Conservation (phyloP, 495 filamentous ascomycete species). For the Aspergillus kassunensis region DNA sequence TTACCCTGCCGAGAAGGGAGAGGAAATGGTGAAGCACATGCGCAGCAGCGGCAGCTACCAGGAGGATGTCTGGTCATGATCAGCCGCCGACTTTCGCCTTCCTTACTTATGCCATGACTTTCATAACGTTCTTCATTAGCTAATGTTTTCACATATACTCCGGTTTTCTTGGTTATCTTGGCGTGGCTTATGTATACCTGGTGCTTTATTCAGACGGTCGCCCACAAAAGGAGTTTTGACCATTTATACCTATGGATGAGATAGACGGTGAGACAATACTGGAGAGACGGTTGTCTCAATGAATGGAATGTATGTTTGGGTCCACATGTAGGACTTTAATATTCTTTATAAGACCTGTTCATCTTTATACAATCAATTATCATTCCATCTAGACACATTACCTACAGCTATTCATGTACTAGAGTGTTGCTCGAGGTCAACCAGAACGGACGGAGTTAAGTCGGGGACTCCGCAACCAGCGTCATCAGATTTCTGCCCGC, state of each 20-base stretch:
- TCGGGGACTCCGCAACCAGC: constrained; percentile 6
- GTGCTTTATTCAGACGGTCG: constrained; percentile 14
- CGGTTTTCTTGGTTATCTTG: constrained; percentile 24
- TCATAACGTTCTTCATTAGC: constrained; percentile 24
- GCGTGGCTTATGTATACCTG: constrained; percentile 30
- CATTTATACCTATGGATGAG: constrained; percentile 9
- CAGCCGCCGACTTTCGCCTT: constrained; percentile 16
- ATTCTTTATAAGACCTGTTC: not conserved
- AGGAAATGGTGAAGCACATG: constrained; percentile 96
- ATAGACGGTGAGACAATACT: constrained; percentile 15
- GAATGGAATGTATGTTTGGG: constrained; percentile 4
- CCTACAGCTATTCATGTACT: too few species aligned
- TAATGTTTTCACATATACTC: constrained; percentile 37
- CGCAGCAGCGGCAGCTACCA: constrained; percentile 92
- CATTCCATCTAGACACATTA: too few species aligned
- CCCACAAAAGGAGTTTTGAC: constrained; percentile 1
- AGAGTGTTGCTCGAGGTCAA: too few species aligned
- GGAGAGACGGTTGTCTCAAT: constrained; percentile 2
- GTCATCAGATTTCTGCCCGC: constrained; percentile 9
- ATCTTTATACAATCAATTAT: too few species aligned
- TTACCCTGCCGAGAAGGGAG: constrained; percentile 75
- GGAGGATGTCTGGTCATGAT: constrained; percentile 90
- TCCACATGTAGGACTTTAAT: not conserved
- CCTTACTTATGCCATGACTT: constrained; percentile 20
- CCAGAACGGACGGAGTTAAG: constrained; percentile 3